A percentile compares a stretch with the other conserved stretches of the same genome.
phyloP scores from a whole-genome alignment of 2,329 filamentous ascomycete genomes.

The Aspergillus oerlinghausenensis region DNA sequence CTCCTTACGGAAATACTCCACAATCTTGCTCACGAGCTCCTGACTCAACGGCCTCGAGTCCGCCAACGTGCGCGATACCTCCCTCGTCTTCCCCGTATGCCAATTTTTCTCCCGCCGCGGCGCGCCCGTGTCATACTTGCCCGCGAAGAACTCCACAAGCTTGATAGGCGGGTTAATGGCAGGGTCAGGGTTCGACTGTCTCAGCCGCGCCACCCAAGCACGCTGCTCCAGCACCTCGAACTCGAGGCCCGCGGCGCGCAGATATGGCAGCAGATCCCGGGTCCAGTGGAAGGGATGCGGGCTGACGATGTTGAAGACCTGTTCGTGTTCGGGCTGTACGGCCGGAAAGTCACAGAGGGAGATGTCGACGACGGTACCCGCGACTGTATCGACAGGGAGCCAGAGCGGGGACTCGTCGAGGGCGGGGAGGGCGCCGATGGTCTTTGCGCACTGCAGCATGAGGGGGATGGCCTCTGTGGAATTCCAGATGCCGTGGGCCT shows the following conservation, averaged over 20 bases:
- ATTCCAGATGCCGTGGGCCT: constrained; percentile 19
- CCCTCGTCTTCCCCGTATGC: constrained; percentile 16
- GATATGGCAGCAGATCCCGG: constrained; percentile 48
- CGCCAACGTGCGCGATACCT: constrained; percentile 9
- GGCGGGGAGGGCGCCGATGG: constrained; percentile 43
- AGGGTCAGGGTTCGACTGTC: constrained; percentile 46
- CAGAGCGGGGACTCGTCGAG: constrained; percentile 43
- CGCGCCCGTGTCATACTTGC: constrained; percentile 43
- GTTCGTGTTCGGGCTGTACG: background rate
- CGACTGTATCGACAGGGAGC: constrained; percentile 44
- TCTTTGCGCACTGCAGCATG: constrained; percentile 45
- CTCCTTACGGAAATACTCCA: constrained; percentile 28
- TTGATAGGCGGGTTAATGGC: constrained; percentile 50
- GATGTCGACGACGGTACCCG: constrained; percentile 30
- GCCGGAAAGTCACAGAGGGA: constrained; percentile 5
- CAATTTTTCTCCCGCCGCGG: constrained; percentile 7
- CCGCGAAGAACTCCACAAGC: constrained; percentile 50
- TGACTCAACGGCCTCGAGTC: constrained; percentile 8
- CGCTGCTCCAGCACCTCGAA: constrained; percentile 23
- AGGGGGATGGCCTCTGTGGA: constrained; percentile 45
- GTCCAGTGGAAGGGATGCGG: constrained; percentile 49
- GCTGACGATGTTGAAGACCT: constrained; percentile 53
- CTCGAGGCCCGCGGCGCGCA: constrained; percentile 44
- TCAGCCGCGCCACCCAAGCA: constrained; percentile 34
- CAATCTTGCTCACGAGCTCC: constrained; percentile 34